Base-by-base conservation (phyloP, 495 filamentous ascomycete genomes). In the Penicillium coprophilum region DNA sequence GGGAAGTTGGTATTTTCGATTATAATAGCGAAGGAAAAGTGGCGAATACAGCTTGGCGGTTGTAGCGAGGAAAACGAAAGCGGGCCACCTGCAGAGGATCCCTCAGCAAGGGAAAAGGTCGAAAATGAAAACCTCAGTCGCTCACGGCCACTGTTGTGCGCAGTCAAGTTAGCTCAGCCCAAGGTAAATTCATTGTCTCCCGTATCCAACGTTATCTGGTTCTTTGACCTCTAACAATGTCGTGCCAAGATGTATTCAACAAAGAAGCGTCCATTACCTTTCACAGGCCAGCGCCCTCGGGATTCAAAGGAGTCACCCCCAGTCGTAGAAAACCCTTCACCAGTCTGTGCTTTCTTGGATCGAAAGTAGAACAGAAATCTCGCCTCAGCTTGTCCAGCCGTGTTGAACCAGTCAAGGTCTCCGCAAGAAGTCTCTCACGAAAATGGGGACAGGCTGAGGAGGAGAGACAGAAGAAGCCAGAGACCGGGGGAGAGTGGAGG, bases 41-140 rank as follows among this genome's bases (percentile, higher is more conserved):
- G 82, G 82, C 57, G 85, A 86, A 82, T 85, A 82, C 81, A 81
- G 77, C 59, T 81, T 86, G 82, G 70, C 82, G 82, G 71, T 57
- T 74, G 64, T 58, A 54, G 27, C 44, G 53, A 55, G 49, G 48
- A 19, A 44, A 61, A 65, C 50, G 47, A 50, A 24, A 41, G 32
- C 32, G 41, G 32, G 24, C 32, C 43, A 34, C 38, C 32, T 56
- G 46, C 40, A 15, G 24, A 59, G 49, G 27, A 21, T 17, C 20
- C 19, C 53, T 56, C 50, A 48, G 34, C 30, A 51, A 51, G 44
- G 20, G 17, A 39, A 46, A 20, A 19, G 21, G 21, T 27, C 27
- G 24, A 38, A 46, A 27, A 28, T 8, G 30, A 28, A 15, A 34
- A 38, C 27, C 43, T 19, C 48, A 49, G 48, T 39, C 50, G 43